These are phyloP conservation scores for Cryptosporidium felis DNA, from an alignment of 169 alveolate species.

Conservation along the genomic window DNA sequence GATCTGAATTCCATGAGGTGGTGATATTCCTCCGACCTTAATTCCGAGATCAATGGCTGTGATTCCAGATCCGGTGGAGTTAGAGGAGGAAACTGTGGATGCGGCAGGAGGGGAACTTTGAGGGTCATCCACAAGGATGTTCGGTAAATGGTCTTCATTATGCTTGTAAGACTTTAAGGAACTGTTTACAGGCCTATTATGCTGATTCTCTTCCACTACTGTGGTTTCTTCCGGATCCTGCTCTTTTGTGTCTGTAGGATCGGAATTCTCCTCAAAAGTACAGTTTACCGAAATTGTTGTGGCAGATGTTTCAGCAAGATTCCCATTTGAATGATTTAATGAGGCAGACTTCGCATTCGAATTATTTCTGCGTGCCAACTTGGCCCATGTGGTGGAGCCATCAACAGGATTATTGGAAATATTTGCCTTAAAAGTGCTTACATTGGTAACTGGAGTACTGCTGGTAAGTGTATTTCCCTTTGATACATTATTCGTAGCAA, in stretches of 20 bases:
- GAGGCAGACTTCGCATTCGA: too few relatives aligned
- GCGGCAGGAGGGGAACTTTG: not conserved
- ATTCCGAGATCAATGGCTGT: conserved; percentile 55
- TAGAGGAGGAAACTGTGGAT: not conserved
- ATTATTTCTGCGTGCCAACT: conserved; percentile 48
- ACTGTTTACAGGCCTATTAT: too few relatives aligned
- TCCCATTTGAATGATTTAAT: too few relatives aligned
- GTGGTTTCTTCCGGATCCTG: too few relatives aligned
- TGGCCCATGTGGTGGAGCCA: conserved; percentile 53
- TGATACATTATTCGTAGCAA: not conserved
- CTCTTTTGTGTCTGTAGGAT: too few relatives aligned
- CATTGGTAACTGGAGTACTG: not conserved
- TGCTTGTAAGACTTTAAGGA: too few relatives aligned
- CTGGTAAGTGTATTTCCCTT: not conserved
- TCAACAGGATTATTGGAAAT: conserved; percentile 5
- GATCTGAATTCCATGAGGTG: conserved; percentile 59
- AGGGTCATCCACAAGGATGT: too few relatives aligned
- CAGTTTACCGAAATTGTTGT: too few relatives aligned
- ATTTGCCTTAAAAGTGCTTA: not conserved
- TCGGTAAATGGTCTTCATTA: too few relatives aligned
- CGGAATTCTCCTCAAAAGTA: too few relatives aligned
- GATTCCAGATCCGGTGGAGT: not conserved
- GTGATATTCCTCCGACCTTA: conserved; percentile 53
- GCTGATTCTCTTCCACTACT: too few relatives aligned
- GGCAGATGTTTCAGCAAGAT: too few relatives aligned